These are phyloP conservation scores for Blastobotrys illinoisensis DNA, from an alignment of 1,139 yeast species.

Conservation along the genomic window DNA sequence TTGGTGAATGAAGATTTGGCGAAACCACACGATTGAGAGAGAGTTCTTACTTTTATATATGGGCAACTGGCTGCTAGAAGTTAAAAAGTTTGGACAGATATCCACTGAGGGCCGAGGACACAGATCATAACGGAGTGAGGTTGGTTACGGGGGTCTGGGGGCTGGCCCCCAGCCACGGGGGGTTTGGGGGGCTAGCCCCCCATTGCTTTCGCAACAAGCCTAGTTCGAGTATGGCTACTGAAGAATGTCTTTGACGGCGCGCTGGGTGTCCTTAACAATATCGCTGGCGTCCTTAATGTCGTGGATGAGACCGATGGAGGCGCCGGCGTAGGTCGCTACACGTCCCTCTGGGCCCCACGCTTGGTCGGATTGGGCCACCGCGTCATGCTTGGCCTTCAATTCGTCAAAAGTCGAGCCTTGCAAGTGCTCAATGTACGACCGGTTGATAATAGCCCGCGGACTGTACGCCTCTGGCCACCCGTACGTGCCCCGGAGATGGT, in stretches of 20 bases:
- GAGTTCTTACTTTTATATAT: too few relatives aligned
- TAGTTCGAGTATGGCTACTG: too few relatives aligned
- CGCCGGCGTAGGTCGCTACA: background rate
- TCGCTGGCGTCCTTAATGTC: background rate
- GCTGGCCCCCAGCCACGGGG: too few relatives aligned
- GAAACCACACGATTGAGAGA: too few relatives aligned
- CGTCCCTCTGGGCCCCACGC: background rate
- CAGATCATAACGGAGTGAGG: too few relatives aligned
- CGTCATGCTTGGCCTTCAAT: background rate
- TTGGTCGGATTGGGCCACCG: background rate
- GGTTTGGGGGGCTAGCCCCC: too few relatives aligned
- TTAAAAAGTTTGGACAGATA: too few relatives aligned
- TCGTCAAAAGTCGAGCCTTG: background rate
- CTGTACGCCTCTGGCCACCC: background rate
- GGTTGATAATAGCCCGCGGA: background rate
- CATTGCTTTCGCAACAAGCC: too few relatives aligned
- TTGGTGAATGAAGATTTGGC: too few relatives aligned
- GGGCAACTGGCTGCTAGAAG: too few relatives aligned
- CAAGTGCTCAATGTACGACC: background rate
- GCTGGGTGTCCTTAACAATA: background rate
- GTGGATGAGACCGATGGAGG: background rate
- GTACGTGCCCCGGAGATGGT: background rate
- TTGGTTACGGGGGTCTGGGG: too few relatives aligned
- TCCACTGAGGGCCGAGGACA: too few relatives aligned
- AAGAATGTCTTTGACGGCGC: background rate